Base-by-base conservation (phyloP, 2,329 filamentous ascomycete genomes). In the Fusarium sp. region DNA sequence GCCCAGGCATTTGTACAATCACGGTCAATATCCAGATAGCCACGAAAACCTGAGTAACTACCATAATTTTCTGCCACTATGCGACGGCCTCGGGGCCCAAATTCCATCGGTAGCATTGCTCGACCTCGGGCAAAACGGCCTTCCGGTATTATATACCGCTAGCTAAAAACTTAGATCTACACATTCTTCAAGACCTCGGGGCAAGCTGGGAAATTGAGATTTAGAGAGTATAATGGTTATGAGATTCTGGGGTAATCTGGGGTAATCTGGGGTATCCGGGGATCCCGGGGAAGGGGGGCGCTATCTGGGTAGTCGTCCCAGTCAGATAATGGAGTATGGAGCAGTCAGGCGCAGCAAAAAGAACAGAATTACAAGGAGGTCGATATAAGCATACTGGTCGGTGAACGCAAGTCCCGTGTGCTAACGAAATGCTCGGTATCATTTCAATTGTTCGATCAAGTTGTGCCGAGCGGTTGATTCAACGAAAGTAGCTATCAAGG, bases 341-440 rank as follows among this genome's bases (percentile, higher is more conserved):
- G 18, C 20, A 41, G 1, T 15, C 2, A 15, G 4, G 22, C 22
- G 14, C 39, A 14, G 20, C 22, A n/a, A 30, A 13, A 30, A 30
- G 30, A 30, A 30, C 30, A 30, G 30, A 30, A 30, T 13, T 13
- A 30, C 12, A 30, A 13, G 4, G 30, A 13, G 30, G 30, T 41
- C 8, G 6, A 9, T 41, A 14, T 14, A 14, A 14, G 8, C 39
- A 41, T 6, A 14, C 20, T 6, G 5, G 13, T 41, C 20, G 15
- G 5, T 22, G 18, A 7, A 5, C 0, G 30, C 1, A 13, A 30
- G 12, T 30, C 12, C 30, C 12, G 1, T 30, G 30, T 13, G 30
- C 12, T 30, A 30, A 30, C 1, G 4, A 30, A 13, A 30, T 30
- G 30, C 4, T 2, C 12, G 5, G 30, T 30, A 30, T 30, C 30